Conservation (phyloP, 2,329 filamentous ascomycete genomes). For the Dryadomyces quercivorus region DNA sequence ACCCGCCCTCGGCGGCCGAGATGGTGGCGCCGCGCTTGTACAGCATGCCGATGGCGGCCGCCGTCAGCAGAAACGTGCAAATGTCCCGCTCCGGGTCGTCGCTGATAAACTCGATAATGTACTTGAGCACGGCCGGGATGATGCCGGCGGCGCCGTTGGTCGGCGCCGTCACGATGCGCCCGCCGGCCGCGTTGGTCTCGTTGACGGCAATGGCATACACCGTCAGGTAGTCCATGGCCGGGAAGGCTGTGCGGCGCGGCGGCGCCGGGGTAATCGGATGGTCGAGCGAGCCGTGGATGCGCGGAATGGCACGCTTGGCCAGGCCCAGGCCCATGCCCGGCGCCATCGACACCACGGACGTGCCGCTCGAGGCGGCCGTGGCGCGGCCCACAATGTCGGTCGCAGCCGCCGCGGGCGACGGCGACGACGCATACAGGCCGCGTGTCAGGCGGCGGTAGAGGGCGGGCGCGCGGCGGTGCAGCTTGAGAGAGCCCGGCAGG, state of each 20-base stretch:
- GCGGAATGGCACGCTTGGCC: slow-evolving; percentile 23
- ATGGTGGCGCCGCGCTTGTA: slow-evolving; percentile 41
- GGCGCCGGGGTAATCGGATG: slow-evolving; percentile 35
- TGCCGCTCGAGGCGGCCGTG: no score
- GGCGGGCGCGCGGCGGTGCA: slow-evolving; percentile 32
- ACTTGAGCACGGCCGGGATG: slow-evolving; percentile 38
- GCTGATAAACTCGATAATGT: slow-evolving; percentile 36
- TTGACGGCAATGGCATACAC: slow-evolving; percentile 40
- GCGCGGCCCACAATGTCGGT: neutral
- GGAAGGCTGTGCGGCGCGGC: slow-evolving; percentile 31
- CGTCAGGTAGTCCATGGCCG: slow-evolving; percentile 36
- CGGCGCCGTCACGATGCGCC: slow-evolving; percentile 37
- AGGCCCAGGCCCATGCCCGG: slow-evolving; percentile 1
- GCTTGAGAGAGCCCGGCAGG: slow-evolving; percentile 33
- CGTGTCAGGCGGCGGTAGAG: slow-evolving; percentile 32
- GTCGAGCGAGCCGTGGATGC: slow-evolving; percentile 30
- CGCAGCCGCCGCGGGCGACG: neutral
- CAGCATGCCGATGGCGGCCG: slow-evolving; percentile 37
- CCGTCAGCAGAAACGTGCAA: slow-evolving; percentile 34
- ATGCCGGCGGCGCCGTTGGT: slow-evolving; percentile 39
- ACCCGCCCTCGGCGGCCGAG: slow-evolving; percentile 37
- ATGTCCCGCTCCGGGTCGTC: slow-evolving; percentile 37
- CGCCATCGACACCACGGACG: neutral
- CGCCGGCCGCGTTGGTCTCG: slow-evolving; percentile 38
- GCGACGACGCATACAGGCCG: slow-evolving; percentile 24